Percentiles rank a stretch among this genome's conserved stretches.
phyloP scores from a whole-genome alignment of 108 stramenopile genomes.

The Cyclotella choctawhatcheeana region DNA sequence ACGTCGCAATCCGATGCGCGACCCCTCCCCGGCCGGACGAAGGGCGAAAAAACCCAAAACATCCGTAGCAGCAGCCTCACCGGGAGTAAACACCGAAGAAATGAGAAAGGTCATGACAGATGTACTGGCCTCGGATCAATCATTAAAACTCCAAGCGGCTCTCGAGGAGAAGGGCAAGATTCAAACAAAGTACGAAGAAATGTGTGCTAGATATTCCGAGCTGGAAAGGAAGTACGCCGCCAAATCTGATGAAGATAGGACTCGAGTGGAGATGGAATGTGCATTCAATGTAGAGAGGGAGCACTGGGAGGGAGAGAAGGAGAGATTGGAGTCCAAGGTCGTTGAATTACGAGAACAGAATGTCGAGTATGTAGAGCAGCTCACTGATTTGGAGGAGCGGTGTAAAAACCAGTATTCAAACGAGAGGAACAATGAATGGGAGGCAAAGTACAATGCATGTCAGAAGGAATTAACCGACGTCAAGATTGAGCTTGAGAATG shows the following conservation, averaged over 20 bases:
- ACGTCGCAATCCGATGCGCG: not conserved
- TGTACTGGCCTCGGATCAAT: not conserved
- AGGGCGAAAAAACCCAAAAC: not conserved
- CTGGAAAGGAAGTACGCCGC: not conserved
- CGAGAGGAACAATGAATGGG: constrained; percentile 2
- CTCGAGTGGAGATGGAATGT: not conserved
- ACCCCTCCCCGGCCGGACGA: not conserved
- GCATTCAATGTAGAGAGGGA: no score
- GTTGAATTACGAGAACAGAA: constrained; percentile 1
- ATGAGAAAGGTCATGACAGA: constrained; percentile 5
- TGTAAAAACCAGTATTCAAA: not conserved
- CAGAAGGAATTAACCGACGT: not conserved
- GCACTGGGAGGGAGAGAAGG: constrained; percentile 4
- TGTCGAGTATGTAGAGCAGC: constrained; percentile 4
- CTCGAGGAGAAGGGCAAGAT: not conserved
- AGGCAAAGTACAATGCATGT: not conserved
- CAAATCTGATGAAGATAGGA: not conserved
- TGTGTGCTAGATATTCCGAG: not conserved
- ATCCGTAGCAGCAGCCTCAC: not conserved
- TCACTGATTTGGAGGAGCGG: not conserved
- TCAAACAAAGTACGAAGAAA: not conserved
- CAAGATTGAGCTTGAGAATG: not conserved
- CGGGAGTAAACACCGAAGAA: not conserved
- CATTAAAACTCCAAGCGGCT: not conserved
- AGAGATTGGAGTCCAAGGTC: not conserved